Evolutionary conservation across 768 basidiomycete genomes (phyloP).

Genomic region (Trametes gibbosa): DNA sequence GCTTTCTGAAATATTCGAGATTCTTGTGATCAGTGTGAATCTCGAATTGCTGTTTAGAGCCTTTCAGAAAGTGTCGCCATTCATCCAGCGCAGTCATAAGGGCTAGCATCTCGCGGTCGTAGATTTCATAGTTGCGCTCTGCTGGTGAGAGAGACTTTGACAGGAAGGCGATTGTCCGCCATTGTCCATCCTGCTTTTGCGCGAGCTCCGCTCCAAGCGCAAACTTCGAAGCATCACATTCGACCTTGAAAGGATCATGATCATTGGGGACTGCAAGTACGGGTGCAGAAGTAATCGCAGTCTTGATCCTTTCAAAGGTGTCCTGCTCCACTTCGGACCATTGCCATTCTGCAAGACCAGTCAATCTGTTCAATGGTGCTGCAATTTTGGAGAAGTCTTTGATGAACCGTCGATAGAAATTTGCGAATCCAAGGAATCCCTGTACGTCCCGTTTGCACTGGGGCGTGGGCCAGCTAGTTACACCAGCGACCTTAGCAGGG

Average conservation of each 20-base stretch:
- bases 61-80: conserved; percentile 28
- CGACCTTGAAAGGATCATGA: conserved; percentile 7
- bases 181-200: conserved; percentile 17
- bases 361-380: conserved; percentile 13
- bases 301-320: conserved; percentile 1
- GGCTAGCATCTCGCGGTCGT: conserved; percentile 38
- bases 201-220: conserved; percentile 22
- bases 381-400: conserved; percentile 26
- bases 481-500: conserved; percentile 27
- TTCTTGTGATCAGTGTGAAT: conserved; percentile 33
- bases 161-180: conserved; percentile 14
- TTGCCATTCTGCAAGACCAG: not conserved
- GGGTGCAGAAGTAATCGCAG: not conserved
- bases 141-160: conserved; percentile 5
- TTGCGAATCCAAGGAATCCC: conserved; percentile 28
- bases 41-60: conserved; percentile 10
- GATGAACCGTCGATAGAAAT: conserved; percentile 31
- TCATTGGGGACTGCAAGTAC: conserved; percentile 1
- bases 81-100: conserved; percentile 30
- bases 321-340: not conserved
- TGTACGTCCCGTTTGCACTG: conserved; percentile 16
- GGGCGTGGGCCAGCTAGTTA: conserved; percentile 27
- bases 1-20: conserved; percentile 27
- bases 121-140: conserved; percentile 24
- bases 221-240: conserved; percentile 19